Percentiles rank a stretch among this genome's conserved stretches.
Conservation (phyloP, 2,329 filamentous ascomycete genomes). For the Trichoderma endophyticum region DNA sequence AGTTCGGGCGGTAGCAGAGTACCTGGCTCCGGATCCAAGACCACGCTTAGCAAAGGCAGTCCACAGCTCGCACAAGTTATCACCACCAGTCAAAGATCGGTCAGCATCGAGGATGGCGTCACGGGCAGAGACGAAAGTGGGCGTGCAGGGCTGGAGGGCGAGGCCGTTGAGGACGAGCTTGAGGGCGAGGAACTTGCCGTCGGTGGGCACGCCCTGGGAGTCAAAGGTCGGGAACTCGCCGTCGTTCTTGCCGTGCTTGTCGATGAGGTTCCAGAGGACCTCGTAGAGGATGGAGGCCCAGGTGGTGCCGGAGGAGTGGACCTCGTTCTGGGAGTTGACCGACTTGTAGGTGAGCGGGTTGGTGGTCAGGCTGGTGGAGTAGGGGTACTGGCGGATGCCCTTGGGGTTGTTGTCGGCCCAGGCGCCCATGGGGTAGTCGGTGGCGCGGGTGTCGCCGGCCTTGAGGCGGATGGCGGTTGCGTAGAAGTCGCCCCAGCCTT, state of each 20-base stretch:
- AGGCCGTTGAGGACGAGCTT: slow-evolving; percentile 52
- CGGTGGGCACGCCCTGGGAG: slow-evolving; percentile 44
- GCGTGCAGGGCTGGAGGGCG: slow-evolving; percentile 55
- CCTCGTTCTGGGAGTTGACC: slow-evolving; percentile 35
- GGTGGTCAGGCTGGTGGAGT: slow-evolving; percentile 47
- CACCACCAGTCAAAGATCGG: slow-evolving; percentile 47
- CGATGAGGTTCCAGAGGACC: slow-evolving; percentile 56
- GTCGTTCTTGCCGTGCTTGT: slow-evolving; percentile 51
- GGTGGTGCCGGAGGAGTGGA: slow-evolving; percentile 50
- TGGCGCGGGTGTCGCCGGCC: slow-evolving; percentile 42
- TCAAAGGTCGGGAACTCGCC: slow-evolving; percentile 40
- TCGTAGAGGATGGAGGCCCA: slow-evolving; percentile 55
- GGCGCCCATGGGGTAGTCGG: slow-evolving; percentile 47
- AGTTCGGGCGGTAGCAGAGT: slow-evolving; percentile 27
- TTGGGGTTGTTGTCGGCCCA: slow-evolving; percentile 44
- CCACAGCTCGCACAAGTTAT: slow-evolving; percentile 52
- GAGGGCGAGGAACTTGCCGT: slow-evolving; percentile 51
- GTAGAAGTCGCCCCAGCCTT: slow-evolving; percentile 57
- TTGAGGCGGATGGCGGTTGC: slow-evolving; percentile 50
- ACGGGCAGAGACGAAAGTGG: slow-evolving; percentile 50
- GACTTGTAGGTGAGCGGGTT: slow-evolving; percentile 51
- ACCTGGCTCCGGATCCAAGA: slow-evolving; percentile 41
- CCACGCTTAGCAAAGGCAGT: slow-evolving; percentile 55
- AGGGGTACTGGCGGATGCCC: slow-evolving; percentile 50
- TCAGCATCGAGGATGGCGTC: slow-evolving; percentile 57